A percentile compares a stretch with the other conserved stretches of the same genome.
These are phyloP conservation scores for Reutealis trisperma DNA, from an alignment of 345 rosid genomes.

Conservation along the genomic window DNA sequence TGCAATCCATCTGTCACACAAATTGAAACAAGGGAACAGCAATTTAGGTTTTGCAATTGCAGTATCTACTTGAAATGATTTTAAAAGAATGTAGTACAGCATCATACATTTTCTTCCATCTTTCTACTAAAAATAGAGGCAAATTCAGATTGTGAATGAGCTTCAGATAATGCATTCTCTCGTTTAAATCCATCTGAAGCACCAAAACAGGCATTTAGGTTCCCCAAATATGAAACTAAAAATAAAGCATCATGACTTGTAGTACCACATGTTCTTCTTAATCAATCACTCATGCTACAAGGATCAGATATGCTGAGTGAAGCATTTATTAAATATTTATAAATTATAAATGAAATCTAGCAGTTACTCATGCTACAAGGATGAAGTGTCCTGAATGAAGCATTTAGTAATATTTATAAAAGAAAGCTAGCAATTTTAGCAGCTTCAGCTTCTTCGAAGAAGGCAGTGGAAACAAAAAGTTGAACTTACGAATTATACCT, in stretches of 20 bases:
- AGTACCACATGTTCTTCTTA: neutral
- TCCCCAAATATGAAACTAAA: constrained; percentile 13
- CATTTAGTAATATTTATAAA: neutral
- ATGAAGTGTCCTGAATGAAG: neutral
- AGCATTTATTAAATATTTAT: neutral
- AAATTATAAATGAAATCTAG: neutral
- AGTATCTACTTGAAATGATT: constrained; percentile 2
- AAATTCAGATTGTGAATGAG: constrained; percentile 45
- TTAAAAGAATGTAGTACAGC: constrained; percentile 15
- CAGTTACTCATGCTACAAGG: neutral
- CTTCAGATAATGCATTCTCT: constrained; percentile 34
- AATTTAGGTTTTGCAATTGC: neutral
- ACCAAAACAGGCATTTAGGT: constrained; percentile 38
- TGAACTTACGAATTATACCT: constrained; percentile 24
- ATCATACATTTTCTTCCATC: constrained; percentile 61
- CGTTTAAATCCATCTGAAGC: constrained; percentile 40
- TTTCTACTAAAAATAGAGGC: constrained; percentile 37
- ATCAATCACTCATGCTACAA: neutral
- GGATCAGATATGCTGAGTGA: neutral
- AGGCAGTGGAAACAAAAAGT: neutral
- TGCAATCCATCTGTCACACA: constrained; percentile 21
- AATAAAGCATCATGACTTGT: neutral
- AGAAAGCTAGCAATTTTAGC: neutral
- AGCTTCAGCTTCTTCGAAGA: neutral
- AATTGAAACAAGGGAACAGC: neutral